These are phyloP conservation scores for Jackrogersella minutella DNA, from an alignment of 495 filamentous ascomycete genomes.

Conservation along the genomic window DNA sequence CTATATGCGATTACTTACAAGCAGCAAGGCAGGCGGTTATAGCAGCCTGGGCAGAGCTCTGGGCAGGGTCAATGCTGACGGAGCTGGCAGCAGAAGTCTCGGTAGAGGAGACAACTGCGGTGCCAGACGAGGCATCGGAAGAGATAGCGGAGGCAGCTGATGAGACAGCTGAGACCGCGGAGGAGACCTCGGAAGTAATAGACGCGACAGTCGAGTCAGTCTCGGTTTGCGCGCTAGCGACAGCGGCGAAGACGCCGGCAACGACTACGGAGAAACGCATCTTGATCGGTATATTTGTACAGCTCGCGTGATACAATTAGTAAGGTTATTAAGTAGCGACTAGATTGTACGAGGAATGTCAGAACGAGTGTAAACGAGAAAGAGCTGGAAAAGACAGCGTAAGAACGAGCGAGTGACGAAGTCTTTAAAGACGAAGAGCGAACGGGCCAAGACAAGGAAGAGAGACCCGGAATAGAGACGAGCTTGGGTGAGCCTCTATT, in stretches of 20 bases:
- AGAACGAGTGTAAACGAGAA: constrained; percentile 25
- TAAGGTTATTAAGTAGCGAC: constrained; percentile 40
- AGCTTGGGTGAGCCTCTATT: constrained; percentile 36
- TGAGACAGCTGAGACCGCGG: not conserved
- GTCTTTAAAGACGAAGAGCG: constrained; percentile 36
- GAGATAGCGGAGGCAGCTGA: constrained; percentile 10
- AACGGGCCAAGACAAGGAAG: constrained; percentile 22
- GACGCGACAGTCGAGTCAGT: constrained; percentile 31
- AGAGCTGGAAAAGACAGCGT: no score
- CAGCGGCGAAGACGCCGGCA: constrained; percentile 51
- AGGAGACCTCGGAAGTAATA: not conserved
- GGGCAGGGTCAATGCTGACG: constrained; percentile 37
- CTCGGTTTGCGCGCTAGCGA: constrained; percentile 44
- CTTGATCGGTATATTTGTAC: constrained; percentile 38
- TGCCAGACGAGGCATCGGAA: not conserved
- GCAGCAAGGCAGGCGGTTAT: constrained; percentile 51
- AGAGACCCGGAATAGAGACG: constrained; percentile 31
- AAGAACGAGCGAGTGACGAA: constrained; percentile 33
- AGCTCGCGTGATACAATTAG: constrained; percentile 36
- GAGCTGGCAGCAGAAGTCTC: constrained; percentile 24
- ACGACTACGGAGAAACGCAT: constrained; percentile 57
- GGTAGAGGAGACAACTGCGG: constrained; percentile 12
- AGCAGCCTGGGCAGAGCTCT: constrained; percentile 51
- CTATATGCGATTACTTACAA: constrained; percentile 44
- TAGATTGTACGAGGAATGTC: constrained; percentile 20